Base-by-base conservation (phyloP, 805 yeast genomes). In the Pichia pseudocactophila region DNA sequence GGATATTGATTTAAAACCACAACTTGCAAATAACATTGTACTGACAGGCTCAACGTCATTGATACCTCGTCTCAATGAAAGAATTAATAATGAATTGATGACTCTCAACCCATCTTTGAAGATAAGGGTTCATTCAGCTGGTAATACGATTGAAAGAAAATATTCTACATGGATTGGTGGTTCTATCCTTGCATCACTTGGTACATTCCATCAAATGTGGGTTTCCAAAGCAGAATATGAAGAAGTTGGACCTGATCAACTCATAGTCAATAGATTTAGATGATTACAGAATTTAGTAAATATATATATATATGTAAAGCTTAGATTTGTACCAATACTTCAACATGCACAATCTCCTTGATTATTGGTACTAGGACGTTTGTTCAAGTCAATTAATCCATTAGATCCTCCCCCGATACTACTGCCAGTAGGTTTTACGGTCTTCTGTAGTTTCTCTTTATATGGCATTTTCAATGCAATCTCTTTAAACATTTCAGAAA, bases 171-270 rank as follows among this genome's bases (percentile, higher is more conserved):
- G 96, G 96, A 74, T 89, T 39, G 97, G 97, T 36, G 96, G 96
- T 7, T 80, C 90, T 50, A 88, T 89, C 31, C 66, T 89, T 43
- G 78, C 95, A 6, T 80, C 92, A 40, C 70, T 89, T 52, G 97
- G 97, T 28, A 85, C 96, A 2, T 89, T 89, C 70, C 97, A 89
- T 61, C 97, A 89, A 62, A 66, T 84, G 64, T 89, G 96, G 96
- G 95, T 89, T 2, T 82, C 89, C 34, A 80, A 78, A 55, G 76
- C 75, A 50, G 97, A 89, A 61, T 84, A 81, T 53, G 87, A 85
- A 47, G 96, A 89, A 61, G 86, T 79, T 20, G 97, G 97, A 6
- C 78, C 79, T 11, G 92, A 85, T 43, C 76, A 87, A 58, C 70
- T 89, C 43, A 71, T 86, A 44, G 75, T 76, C 43, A 90, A 82